phyloP scores from a whole-genome alignment of 129 eudicot genomes.

The Chrysanthemum makinoi region DNA sequence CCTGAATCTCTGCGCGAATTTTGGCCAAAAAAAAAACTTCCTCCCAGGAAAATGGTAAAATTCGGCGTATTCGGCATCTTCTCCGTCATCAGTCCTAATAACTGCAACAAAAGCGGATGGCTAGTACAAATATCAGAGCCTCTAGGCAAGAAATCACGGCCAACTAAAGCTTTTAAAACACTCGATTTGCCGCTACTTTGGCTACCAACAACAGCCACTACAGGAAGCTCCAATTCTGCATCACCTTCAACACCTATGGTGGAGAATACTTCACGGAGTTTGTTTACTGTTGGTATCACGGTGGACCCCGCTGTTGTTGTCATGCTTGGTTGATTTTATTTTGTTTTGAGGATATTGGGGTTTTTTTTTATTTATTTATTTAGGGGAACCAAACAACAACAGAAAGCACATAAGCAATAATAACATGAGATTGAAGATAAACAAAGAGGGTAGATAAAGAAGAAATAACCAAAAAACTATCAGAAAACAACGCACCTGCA shows the following conservation, averaged over 20 bases:
- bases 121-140: conserved; percentile 62
- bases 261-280: conserved; percentile 50
- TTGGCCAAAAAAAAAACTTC: conserved; percentile 45
- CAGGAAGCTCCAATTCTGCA: conserved; percentile 45
- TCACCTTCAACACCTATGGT: conserved; percentile 26
- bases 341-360: not conserved
- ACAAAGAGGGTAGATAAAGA: too few relatives aligned
- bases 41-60: conserved; percentile 51
- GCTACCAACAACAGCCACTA: conserved; percentile 70
- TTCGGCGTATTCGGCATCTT: conserved; percentile 49
- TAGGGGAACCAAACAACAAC: not conserved
- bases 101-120: conserved; percentile 54
- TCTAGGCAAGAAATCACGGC: conserved; percentile 68
- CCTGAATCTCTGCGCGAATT: conserved; percentile 47
- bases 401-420: too few relatives aligned
- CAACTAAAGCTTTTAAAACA: conserved; percentile 63
- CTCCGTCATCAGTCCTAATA: conserved; percentile 23
- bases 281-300: conserved; percentile 56
- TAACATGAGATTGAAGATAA: too few relatives aligned
- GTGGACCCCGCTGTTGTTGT: conserved; percentile 35
- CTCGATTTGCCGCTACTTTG: conserved; percentile 76
- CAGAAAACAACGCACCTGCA: too few relatives aligned
- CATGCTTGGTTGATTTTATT: conserved; percentile 7
- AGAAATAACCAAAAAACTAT: too few relatives aligned
- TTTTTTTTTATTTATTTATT: not conserved